Evolutionary conservation across 306 rosid species (phyloP).

Genomic region (Psophocarpus tetragonolobus): DNA sequence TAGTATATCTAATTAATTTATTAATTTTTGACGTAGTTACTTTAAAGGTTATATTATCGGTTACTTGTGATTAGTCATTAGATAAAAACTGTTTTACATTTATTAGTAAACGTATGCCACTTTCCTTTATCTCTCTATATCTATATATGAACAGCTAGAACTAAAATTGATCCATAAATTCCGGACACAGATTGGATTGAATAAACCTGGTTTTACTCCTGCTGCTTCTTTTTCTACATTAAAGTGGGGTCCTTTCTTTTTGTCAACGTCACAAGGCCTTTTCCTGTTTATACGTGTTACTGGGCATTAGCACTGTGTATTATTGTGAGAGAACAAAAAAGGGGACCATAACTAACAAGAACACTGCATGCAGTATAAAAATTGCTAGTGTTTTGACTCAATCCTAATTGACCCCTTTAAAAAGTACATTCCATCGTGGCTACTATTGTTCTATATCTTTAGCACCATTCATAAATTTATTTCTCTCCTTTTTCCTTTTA

Average conservation of each 20-base stretch:
- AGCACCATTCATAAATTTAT: background rate
- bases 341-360: background rate
- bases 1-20: too few relatives aligned
- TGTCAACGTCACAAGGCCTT: background rate
- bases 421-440: constrained; percentile 2
- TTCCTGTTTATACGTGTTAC: background rate
- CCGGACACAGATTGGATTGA: background rate
- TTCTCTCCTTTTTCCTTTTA: background rate
- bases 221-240: too few relatives aligned
- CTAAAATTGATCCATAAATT: background rate
- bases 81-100: too few relatives aligned
- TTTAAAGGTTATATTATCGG: too few relatives aligned
- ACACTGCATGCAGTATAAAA: background rate
- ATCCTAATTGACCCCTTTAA: constrained; percentile 15
- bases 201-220: background rate
- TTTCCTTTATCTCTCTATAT: too few relatives aligned
- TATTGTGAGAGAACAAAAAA: background rate
- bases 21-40: too few relatives aligned
- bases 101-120: too few relatives aligned
- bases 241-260: background rate
- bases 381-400: background rate
- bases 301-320: background rate
- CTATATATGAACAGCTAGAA: background rate
- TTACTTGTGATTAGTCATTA: too few relatives aligned
- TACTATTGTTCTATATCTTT: background rate